Base-by-base conservation (phyloP, 140 eudicot species). In the Stevia rebaudiana region DNA sequence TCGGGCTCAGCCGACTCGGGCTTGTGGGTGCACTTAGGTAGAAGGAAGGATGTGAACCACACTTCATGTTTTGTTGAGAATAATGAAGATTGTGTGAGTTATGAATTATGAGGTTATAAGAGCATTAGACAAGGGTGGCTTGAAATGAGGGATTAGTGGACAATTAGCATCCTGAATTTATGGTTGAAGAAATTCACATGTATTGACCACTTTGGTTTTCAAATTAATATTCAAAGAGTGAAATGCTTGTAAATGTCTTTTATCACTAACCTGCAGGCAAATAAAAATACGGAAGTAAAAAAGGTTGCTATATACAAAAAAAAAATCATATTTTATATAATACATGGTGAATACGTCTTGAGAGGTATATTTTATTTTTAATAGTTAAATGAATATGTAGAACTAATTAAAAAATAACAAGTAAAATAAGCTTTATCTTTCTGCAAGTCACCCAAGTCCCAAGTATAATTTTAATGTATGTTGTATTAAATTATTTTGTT, bases 21-120 rank as follows among this genome's bases (percentile, higher is more conserved):
- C 79, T 78, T 18, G 72, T 74, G 65, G 84, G 84, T 79, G 77
- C 78, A 50, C 74, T 79, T 24, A 74, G 72, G 65, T 79, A 79
- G 39, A 76, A 61, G 49, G 80, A 69, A 70, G 79, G 73, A 65
- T 64, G 70, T 48, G 83, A 55, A 21, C 36, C 43, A 23, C 24
- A 40, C 24, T 70, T 61, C 79, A 73, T 77, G 36, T 35, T 54
- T 55, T 48, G 10, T 63, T 53, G 51, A 37, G 25, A 15, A 39
- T 35, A 42, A 16, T 46, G 46, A 51, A 22, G 50, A 23, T 21
- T 21, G 22, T 42, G 11, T 17, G 2, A 19, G 42, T 17, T 36
- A 22, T 37, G 65, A 37, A 18, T 11, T 36, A 17, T 31, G 53
- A 61, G 72, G 77, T 13, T 63, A 54, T 50, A 52, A 74, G 42